These are phyloP conservation scores for Petasospora fabianii DNA, from an alignment of 1,139 yeast species.

Conservation along the genomic window DNA sequence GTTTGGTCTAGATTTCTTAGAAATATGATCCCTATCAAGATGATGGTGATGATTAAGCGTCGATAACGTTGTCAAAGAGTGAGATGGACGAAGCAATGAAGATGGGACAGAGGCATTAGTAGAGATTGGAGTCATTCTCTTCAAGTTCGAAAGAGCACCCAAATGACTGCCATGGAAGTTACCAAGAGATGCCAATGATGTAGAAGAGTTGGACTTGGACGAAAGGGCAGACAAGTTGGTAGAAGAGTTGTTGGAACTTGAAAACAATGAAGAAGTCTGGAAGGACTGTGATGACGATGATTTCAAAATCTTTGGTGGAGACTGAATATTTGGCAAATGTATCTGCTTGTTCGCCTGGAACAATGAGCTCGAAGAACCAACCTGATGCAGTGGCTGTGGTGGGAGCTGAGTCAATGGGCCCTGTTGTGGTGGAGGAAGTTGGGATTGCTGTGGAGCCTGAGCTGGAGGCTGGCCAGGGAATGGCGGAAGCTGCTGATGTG, in stretches of 20 bases:
- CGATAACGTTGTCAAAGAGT: conserved; percentile 13
- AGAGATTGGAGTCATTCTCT: conserved; percentile 36
- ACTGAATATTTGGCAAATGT: conserved; percentile 24
- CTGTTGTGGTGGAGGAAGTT: conserved; percentile 6
- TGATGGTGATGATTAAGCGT: conserved; percentile 3
- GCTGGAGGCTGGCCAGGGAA: too few relatives aligned
- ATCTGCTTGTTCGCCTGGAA: conserved; percentile 19
- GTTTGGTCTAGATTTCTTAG: conserved; percentile 27
- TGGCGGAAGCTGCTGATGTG: conserved; percentile 3
- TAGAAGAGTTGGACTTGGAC: conserved; percentile 26
- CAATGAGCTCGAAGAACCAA: conserved; percentile 13
- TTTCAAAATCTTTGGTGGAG: conserved; percentile 28
- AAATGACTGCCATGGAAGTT: conserved; percentile 16
- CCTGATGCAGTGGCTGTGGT: conserved; percentile 7
- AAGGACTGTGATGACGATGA: conserved; percentile 24
- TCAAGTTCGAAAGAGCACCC: conserved; percentile 35
- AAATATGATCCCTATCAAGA: conserved; percentile 7
- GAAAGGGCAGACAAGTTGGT: conserved; percentile 23
- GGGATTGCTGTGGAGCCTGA: conserved; percentile 6
- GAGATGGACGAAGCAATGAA: conserved; percentile 13
- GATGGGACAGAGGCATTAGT: conserved; percentile 15
- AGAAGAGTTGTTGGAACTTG: conserved; percentile 23
- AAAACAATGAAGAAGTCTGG: conserved; percentile 24
- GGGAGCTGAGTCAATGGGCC: conserved; percentile 1
- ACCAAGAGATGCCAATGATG: conserved; percentile 22